Evolutionary conservation across 331 rosid genomes (phyloP), one percentile per base, ranked within the genome.

Genomic region (Pyrus hybrid): DNA sequence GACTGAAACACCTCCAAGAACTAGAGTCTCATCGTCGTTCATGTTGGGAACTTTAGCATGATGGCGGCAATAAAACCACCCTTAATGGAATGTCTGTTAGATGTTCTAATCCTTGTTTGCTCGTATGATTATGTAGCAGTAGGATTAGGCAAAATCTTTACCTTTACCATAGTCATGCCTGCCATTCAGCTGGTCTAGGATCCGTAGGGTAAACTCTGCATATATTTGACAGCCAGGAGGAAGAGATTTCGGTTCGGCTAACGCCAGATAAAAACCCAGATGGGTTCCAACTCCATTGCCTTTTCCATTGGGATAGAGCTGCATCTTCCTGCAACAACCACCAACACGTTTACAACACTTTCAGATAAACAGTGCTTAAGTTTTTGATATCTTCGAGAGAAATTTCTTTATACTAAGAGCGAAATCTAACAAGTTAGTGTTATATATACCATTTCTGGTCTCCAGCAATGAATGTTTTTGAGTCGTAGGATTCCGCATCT

Each of bases 261-360:
- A 64, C 58, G 77, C 75, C 78, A 92, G 47, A 72, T 20, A 76
- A 6, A 87, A 37, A 35, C 86, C 87, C 4, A 87, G 14, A 73
- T 85, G 81, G 79, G 71, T 83, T 16, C 85, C 93, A 74, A 45
- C 26, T 18, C 82, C 88, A 22, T 13, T 16, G 25, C 60, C 89
- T 66, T 54, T 78, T 57, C 97, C 97, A 1, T 79, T 88, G 45
- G 92, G 93, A 79, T 85, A 90, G 47, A 88, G 70, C 32, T 68
- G 72, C 72, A 92, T 80, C 84, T 85, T 85, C 97, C 93, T 89
- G 81, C 75, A 67, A 43, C n/a, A 63, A 28, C 29, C 29, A 37
- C 66, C 57, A 51, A 32, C 30, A 63, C 28, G 5, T 18, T 23
- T 14, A 20, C 4, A 28, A 5, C 0, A n/a, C 6, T 21, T 13